Evolutionary conservation across 257 asterid species (phyloP), one percentile per base, ranked within the genome.

Genomic region (Sherardia arvensis): DNA sequence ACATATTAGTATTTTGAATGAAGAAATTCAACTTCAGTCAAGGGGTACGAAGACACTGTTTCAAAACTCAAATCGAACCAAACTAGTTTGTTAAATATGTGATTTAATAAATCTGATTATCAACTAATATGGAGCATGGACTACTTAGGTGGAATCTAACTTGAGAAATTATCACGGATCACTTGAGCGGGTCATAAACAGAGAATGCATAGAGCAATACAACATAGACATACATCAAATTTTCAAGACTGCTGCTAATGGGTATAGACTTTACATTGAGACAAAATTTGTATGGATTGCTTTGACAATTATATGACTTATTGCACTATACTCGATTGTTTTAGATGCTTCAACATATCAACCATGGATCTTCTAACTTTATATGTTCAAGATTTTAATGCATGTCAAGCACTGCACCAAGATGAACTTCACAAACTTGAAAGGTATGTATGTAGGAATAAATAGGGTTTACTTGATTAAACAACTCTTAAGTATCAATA

Each of bases 371-470:
- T 76, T 20, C 60, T 67, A 14, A 59, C n/a, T 25, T 73, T 76
- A 5, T 43, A 84, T 3, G 57, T 25, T 21, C 63, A 47, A 48
- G 77, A 79, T 68, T 82, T 74, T 45, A 67, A 82, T 30, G n/a
- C 38, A 2, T 79, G 83, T 63, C 87, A 82, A 65, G 74, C 78
- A 38, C 68, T 65, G 47, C 72, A 79, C 59, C 76, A 49, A 53
- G 58, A 67, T 65, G 87, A 82, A 66, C 79, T 79, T 58, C 62
- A 65, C 11, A 74, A 64, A 20, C 75, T 79, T 23, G 80, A 79
- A 20, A 74, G 78, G 84, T 78, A 71, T 34, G 6, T 48, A 1
- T 21, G 2, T n/a, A n/a, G 12, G 18, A 38, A 38, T 38, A 38
- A 0, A 38, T 38, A 11, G 14, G 10, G 17, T 38, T 38, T 36